These are phyloP conservation scores for Cladophialophora psammophila DNA, from an alignment of 2,329 filamentous ascomycete species.

Conservation along the genomic window DNA sequence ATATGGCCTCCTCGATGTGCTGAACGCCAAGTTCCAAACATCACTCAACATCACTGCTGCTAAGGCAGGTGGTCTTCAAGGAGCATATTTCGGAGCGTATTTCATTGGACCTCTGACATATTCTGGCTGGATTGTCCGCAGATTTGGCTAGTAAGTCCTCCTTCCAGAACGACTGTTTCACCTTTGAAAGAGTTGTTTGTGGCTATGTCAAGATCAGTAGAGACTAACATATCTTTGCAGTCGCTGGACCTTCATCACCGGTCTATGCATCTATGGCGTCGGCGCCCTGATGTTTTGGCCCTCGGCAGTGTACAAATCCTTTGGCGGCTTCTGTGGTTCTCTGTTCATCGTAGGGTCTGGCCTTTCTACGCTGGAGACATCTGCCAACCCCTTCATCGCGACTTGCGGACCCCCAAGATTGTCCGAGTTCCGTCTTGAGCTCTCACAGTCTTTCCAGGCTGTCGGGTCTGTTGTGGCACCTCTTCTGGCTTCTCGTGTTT, in stretches of 20 bases:
- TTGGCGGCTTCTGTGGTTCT: conserved; percentile 72
- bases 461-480: conserved; percentile 78
- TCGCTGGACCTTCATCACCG: conserved; percentile 79
- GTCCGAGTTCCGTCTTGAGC: conserved; percentile 78
- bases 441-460: conserved; percentile 79
- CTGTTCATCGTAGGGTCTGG: conserved; percentile 78
- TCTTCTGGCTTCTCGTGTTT: conserved; percentile 68
- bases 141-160: conserved; percentile 61
- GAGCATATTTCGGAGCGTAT: conserved; percentile 69
- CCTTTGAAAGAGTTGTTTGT: background rate
- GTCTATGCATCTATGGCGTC: conserved; percentile 71
- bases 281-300: conserved; percentile 88
- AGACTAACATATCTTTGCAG: background rate
- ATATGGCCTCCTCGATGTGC: conserved; percentile 57
- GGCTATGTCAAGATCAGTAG: background rate
- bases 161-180: background rate
- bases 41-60: conserved; percentile 62
- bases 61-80: conserved; percentile 68
- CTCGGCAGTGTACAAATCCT: conserved; percentile 74
- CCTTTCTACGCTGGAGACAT: conserved; percentile 76
- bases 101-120: conserved; percentile 62
- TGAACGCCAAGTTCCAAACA: conserved; percentile 66
- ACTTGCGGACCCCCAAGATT: conserved; percentile 79
- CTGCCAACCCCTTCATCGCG: conserved; percentile 77
- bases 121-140: conserved; percentile 68